These are phyloP conservation scores for Colletotrichum sp. DNA, from an alignment of 2,329 filamentous ascomycete species.

Conservation along the genomic window DNA sequence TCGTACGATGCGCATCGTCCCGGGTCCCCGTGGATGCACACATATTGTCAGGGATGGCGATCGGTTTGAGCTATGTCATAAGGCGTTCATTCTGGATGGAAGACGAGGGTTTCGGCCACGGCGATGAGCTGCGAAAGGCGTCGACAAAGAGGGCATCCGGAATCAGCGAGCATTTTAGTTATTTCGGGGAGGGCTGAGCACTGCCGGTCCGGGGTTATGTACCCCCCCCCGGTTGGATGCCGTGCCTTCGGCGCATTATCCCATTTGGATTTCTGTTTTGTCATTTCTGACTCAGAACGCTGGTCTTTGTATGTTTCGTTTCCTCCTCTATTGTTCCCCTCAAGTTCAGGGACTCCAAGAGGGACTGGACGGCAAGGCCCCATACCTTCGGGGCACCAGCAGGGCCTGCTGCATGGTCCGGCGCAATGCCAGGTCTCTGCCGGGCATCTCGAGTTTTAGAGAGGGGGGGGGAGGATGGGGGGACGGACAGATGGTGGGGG, in stretches of 20 bases:
- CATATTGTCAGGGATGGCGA: background rate
- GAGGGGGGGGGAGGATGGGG: background rate
- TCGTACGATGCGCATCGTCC: conserved; percentile 2
- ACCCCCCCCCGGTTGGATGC: background rate
- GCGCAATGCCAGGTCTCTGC: background rate
- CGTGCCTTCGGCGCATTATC: conserved; percentile 8
- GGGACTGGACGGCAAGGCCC: background rate
- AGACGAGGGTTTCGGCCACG: conserved; percentile 14
- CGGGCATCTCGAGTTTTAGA: background rate
- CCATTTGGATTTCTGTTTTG: conserved; percentile 4
- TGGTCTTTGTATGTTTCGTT: conserved; percentile 10
- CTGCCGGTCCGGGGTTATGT: background rate
- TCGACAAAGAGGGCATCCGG: conserved; percentile 14
- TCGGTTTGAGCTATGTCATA: conserved; percentile 9
- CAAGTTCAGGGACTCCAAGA: background rate
- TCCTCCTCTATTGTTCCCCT: background rate
- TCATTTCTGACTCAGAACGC: conserved; percentile 19
- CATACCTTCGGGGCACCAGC: background rate
- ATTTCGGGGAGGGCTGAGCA: conserved; percentile 19
- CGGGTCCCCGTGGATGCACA: background rate
- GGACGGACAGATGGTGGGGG: background rate
- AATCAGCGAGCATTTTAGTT: conserved; percentile 19
- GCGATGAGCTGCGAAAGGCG: conserved; percentile 4
- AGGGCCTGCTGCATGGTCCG: background rate
- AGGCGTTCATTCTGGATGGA: background rate